Evolutionary conservation across 2,329 filamentous ascomycete genomes (phyloP).

Genomic region (Fonsecaea nubica): DNA sequence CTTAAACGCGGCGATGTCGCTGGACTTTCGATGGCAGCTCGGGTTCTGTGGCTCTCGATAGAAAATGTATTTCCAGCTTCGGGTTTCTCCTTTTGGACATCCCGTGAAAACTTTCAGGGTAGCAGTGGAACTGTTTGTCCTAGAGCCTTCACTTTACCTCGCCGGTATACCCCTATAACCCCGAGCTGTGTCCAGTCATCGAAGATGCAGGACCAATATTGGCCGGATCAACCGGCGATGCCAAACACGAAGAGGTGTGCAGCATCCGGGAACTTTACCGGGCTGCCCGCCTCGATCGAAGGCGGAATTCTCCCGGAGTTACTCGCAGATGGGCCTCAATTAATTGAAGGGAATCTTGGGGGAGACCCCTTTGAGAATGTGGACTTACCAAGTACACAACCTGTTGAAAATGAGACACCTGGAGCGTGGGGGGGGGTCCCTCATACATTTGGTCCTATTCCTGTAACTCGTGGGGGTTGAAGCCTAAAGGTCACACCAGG

Average conservation of each 20-base stretch:
- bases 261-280: not conserved
- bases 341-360: not conserved
- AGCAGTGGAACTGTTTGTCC: not conserved
- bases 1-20: not conserved
- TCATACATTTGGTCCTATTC: not conserved
- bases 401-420: not conserved
- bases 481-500: not conserved
- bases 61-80: not conserved
- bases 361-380: not conserved
- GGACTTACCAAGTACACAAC: not conserved
- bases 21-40: not conserved
- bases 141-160: not conserved
- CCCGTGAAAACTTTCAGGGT: not conserved
- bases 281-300: not conserved
- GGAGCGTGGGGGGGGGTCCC: not conserved
- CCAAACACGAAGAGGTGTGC: not conserved
- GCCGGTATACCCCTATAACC: not conserved
- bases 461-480: not conserved
- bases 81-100: constrained; percentile 15
- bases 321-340: not conserved
- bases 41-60: not conserved
- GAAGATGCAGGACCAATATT: not conserved
- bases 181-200: not conserved
- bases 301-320: constrained; percentile 2
- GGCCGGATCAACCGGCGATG: not conserved